Base-by-base conservation (phyloP, 75 land plant genomes). In the Pinus tabuliformis region DNA sequence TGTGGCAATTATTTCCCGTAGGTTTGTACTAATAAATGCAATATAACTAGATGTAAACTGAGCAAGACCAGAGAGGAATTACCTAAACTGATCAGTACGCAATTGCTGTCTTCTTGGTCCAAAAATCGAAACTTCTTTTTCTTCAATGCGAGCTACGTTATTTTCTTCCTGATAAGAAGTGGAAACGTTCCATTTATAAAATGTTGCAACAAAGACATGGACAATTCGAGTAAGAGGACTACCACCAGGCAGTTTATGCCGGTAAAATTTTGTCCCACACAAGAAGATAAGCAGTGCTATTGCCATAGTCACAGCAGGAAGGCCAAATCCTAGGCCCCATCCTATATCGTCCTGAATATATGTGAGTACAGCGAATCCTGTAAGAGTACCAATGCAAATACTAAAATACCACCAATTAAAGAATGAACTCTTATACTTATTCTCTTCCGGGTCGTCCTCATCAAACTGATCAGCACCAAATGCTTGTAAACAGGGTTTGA, bases 321-420 rank as follows among this genome's bases (percentile, higher is more conserved):
- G 89, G 36, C 88, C 91, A 52, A 93, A 93, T 17, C 96, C 96
- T 3, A 91, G 56, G 5, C 83, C 91, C 96, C 96, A 93, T 2
- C 93, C 91, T 22, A 83, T 62, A 17, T 78, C 83, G 61, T 93
- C 96, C 64, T 91, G 91, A 45, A 93, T 72, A 71, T 91, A 93
- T 17, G 89, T 78, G 82, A 93, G 79, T 33, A 87, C 30, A 4
- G 88, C 80, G 61, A 88, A 84, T n/a, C 91, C 91, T 24, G 91
- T 12, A 39, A 93, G 83, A 66, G 85, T 92, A 33, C 33, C 33
- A 33, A 33, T 33, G 33, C 33, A 33, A 33, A 33, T 33, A 33
- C 33, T 33, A 33, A 33, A 33, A 33, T 33, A 33, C 33, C 33
- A 33, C 33, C 33, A 33, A 33, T 33, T 33, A 33, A 33, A 33